Percentiles rank a stretch among this genome's conserved stretches.
These are phyloP conservation scores for Mortierella sp. DNA, from an alignment of 371 early-diverging fungal species.

Conservation along the genomic window DNA sequence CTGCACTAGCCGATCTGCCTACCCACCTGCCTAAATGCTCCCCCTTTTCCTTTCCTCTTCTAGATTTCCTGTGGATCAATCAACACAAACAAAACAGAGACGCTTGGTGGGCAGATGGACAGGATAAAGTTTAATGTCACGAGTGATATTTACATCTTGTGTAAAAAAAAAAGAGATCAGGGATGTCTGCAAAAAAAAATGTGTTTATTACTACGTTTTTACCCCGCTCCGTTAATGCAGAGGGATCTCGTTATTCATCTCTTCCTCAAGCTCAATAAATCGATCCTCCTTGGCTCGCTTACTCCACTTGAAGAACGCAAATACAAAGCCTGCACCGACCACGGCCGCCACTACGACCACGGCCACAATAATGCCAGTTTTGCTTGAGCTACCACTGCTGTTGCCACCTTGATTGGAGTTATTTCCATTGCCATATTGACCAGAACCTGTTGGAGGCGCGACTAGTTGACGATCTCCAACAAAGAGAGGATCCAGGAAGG, in stretches of 20 bases:
- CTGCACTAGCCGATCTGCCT: too few species aligned
- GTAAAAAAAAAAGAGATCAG: too few species aligned
- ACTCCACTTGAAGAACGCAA: slow-evolving; percentile 48
- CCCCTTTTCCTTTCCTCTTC: too few species aligned
- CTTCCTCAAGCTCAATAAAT: slow-evolving; percentile 50
- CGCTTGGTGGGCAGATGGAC: too few species aligned
- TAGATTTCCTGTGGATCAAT: too few species aligned
- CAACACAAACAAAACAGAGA: too few species aligned
- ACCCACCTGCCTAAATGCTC: too few species aligned
- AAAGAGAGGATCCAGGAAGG: background rate
- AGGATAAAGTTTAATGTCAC: too few species aligned
- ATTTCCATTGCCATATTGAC: slow-evolving; percentile 19
- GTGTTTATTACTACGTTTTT: too few species aligned
- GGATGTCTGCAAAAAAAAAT: too few species aligned
- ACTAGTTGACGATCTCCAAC: slow-evolving; percentile 3
- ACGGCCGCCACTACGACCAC: slow-evolving; percentile 33
- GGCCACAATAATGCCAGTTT: slow-evolving; percentile 22
- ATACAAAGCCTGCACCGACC: slow-evolving; percentile 35
- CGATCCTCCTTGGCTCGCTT: slow-evolving; percentile 47
- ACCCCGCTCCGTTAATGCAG: slow-evolving; percentile 24
- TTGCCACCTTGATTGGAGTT: background rate
- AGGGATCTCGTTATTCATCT: slow-evolving; percentile 52
- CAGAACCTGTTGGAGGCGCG: slow-evolving; percentile 14
- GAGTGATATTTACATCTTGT: too few species aligned
- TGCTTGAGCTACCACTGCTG: slow-evolving; percentile 12